Evolutionary conservation across 768 basidiomycete species (phyloP), one percentile per base, ranked within the genome.

Genomic region (Rhodotorula toruloides): DNA sequence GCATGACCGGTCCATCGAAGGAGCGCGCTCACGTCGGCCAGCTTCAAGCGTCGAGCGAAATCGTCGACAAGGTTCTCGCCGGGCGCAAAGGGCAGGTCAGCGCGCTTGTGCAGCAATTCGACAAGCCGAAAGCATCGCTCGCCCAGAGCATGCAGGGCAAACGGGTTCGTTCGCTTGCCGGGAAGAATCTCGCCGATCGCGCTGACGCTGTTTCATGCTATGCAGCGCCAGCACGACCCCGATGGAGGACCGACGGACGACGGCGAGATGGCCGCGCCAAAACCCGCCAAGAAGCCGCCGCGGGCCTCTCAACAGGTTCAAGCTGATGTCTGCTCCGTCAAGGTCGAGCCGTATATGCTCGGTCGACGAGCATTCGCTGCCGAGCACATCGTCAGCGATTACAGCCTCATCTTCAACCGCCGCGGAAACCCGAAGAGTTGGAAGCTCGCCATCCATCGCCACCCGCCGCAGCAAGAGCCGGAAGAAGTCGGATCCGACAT

Each of bases 191-290:
- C n/a, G n/a, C n/a, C n/a, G n/a, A n/a, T n/a, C n/a, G n/a, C n/a
- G n/a, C n/a, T n/a, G n/a, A n/a, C n/a, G n/a, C n/a, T n/a, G n/a
- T n/a, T n/a, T n/a, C n/a, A n/a, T n/a, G n/a, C n/a, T n/a, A n/a
- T n/a, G n/a, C n/a, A n/a, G n/a, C n/a, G n/a, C n/a, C n/a, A n/a
- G n/a, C n/a, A n/a, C n/a, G n/a, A n/a, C n/a, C n/a, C n/a, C n/a
- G 53, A 54, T 37, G 53, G 53, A 36, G 53, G 37, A 8, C 53
- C 53, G 16, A 54, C 53, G 25, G 53, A 54, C n/a, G 53, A 34
- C 37, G 53, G 53, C 36, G 53, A 54, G 19, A 4, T 40, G 19
- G 16, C 39, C 14, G 3, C 29, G 47, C 4, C 53, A 17, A 16
- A 29, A 48, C 7, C 16, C 7, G 14, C n/a, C 27, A 27, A 42